Base-by-base conservation (phyloP, 441 rosid genomes). In the Euphorbia schlechtendalii region DNA sequence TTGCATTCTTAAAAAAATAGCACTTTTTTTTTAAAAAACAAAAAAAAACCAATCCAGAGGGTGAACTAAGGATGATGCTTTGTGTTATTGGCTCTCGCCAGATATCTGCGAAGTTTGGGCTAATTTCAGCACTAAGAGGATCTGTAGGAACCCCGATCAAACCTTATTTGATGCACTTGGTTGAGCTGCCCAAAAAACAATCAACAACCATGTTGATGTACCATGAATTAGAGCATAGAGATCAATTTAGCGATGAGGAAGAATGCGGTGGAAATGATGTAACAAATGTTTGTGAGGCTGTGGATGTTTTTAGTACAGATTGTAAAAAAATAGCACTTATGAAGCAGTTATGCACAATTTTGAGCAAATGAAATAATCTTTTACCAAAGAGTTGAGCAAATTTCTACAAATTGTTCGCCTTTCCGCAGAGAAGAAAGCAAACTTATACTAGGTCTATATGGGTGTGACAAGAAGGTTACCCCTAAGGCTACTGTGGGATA, bases 1-100 rank as follows among this genome's bases (percentile, higher is more conserved):
- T n/a, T n/a, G n/a, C n/a, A n/a, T n/a, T n/a, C n/a, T n/a, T n/a
- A n/a, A n/a, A n/a, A n/a, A n/a, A n/a, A n/a, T n/a, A n/a, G n/a
- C n/a, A n/a, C n/a, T n/a, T n/a, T n/a, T n/a, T n/a, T n/a, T n/a
- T n/a, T n/a, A n/a, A n/a, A n/a, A n/a, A n/a, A n/a, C n/a, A n/a
- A n/a, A n/a, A n/a, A n/a, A n/a, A n/a, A n/a, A n/a, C n/a, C n/a
- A n/a, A 76, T 36, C 78, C 82, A 0, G 83, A 75, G 48, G 68
- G 71, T 3, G 96, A 91, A 72, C 84, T 88, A 38, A 83, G 94
- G 59, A 67, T 83, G 65, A 60, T 89, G 66, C 69, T 77, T 22
- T 91, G 97, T 51, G 89, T 80, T 18, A 86, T 86, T 3, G 79
- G 83, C 11, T 83, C 89, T 34, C 96, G 96, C 41, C 89, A 85